A percentile compares a stretch with the other conserved stretches of the same genome.
Evolutionary conservation across 1,284 basidiomycete species (phyloP).

Genomic region (Trichosporon coremiiforme): DNA sequence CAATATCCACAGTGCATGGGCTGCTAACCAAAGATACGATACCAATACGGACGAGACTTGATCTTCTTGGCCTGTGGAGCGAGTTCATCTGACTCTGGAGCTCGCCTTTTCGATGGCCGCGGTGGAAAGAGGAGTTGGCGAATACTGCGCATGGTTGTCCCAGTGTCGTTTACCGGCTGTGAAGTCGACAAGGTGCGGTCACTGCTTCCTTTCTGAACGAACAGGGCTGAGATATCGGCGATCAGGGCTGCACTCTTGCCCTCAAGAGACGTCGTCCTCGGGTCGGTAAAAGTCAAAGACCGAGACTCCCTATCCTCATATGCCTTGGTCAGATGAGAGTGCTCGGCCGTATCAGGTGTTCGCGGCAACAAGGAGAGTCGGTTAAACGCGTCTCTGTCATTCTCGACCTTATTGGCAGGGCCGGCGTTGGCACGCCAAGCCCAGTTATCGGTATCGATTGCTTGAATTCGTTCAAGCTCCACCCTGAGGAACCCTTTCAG

Average conservation of each 20-base stretch:
- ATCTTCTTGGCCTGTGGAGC: not conserved
- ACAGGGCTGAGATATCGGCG: too few species aligned
- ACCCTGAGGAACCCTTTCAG: not conserved
- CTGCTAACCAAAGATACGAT: not conserved
- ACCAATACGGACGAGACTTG: not conserved
- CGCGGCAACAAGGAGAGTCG: too few species aligned
- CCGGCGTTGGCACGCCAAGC: too few species aligned
- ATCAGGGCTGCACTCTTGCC: not conserved
- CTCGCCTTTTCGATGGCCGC: not conserved
- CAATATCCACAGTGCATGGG: not conserved
- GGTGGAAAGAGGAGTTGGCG: not conserved
- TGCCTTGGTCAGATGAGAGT: not conserved
- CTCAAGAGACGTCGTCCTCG: not conserved
- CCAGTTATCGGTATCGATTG: not conserved
- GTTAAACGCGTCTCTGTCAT: not conserved
- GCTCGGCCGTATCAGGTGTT: not conserved
- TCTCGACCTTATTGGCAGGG: not conserved
- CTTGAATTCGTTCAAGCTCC: not conserved
- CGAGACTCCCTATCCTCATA: not conserved
- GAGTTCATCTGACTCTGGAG: not conserved
- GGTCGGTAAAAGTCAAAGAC: not conserved
- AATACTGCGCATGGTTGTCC: not conserved
- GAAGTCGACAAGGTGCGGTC: not conserved
- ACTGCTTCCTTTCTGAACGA: not conserved
- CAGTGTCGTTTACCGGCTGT: too few species aligned